Percentiles rank a stretch among this genome's conserved stretches.
These are phyloP conservation scores for Penicillium dipodomyicola DNA, from an alignment of 495 filamentous ascomycete genomes.

Conservation along the genomic window DNA sequence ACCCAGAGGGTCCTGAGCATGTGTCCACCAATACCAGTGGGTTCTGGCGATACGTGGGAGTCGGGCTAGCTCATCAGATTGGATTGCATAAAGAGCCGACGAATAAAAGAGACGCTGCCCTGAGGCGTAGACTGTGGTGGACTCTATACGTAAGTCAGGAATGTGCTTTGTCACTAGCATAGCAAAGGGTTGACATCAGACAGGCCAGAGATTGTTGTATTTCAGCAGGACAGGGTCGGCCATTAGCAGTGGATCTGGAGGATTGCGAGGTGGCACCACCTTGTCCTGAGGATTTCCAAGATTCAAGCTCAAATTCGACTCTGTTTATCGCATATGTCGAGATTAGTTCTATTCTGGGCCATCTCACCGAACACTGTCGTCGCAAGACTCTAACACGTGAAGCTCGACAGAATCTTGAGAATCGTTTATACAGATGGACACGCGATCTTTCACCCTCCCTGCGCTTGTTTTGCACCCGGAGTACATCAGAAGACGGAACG, in stretches of 20 bases:
- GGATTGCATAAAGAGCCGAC: slow-evolving; percentile 28
- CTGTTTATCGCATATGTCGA: slow-evolving; percentile 28
- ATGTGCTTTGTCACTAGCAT: not conserved
- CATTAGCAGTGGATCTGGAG: slow-evolving; percentile 23
- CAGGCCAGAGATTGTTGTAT: slow-evolving; percentile 30
- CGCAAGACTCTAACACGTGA: slow-evolving; percentile 21
- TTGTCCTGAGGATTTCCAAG: slow-evolving; percentile 21
- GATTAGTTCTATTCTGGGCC: slow-evolving; percentile 26
- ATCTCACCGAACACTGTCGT: slow-evolving; percentile 25
- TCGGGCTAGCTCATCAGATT: slow-evolving; percentile 28
- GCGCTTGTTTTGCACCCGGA: slow-evolving; percentile 13
- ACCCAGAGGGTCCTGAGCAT: slow-evolving; percentile 26
- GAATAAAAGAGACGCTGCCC: slow-evolving; percentile 13
- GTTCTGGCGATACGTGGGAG: slow-evolving; percentile 30
- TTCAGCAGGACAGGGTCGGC: slow-evolving; percentile 28
- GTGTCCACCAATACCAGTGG: slow-evolving; percentile 31
- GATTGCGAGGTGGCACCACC: slow-evolving; percentile 26
- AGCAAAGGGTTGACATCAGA: not conserved
- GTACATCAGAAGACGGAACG: not conserved
- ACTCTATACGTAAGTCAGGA: slow-evolving; percentile 24
- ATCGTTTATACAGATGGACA: slow-evolving; percentile 24
- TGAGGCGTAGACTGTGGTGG: slow-evolving; percentile 31
- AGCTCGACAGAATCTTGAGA: slow-evolving; percentile 19
- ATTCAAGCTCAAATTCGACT: slow-evolving; percentile 16
- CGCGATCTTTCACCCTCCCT: slow-evolving; percentile 19